Conservation (phyloP, 2,329 filamentous ascomycete species). For the Botrytis aclada region DNA sequence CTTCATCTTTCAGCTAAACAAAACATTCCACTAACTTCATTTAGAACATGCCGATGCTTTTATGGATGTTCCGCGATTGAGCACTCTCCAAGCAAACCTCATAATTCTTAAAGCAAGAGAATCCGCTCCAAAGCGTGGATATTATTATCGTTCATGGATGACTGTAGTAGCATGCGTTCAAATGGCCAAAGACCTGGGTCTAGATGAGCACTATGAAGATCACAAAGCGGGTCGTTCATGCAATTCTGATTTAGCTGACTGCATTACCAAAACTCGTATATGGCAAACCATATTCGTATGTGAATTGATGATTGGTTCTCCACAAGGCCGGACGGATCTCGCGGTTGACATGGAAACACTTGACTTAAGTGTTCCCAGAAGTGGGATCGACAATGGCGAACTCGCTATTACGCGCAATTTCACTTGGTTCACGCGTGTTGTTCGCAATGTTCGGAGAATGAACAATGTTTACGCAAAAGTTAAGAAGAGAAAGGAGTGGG, state of each 20-base stretch:
- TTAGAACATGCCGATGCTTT: constrained; percentile 87
- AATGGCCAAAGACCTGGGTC: constrained; percentile 87
- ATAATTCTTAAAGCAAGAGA: constrained; percentile 89
- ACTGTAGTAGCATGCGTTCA: constrained; percentile 86
- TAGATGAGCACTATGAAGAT: constrained; percentile 80
- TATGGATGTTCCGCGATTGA: constrained; percentile 85
- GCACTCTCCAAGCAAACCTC: constrained; percentile 85
- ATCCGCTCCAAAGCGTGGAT: constrained; percentile 86
- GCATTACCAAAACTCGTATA: constrained; percentile 77
- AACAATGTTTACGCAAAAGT: constrained; percentile 71
- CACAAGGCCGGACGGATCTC: constrained; percentile 83
- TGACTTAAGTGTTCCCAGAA: constrained; percentile 65
- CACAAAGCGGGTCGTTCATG: constrained; percentile 73
- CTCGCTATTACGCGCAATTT: constrained; percentile 79
- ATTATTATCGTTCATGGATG: constrained; percentile 98
- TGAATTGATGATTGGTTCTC: constrained; percentile 89
- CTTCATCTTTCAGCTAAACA: neutral
- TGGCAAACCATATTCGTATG: constrained; percentile 87
- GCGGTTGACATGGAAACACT: constrained; percentile 72
- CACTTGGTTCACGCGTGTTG: constrained; percentile 72
- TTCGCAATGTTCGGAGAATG: constrained; percentile 74
- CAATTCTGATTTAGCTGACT: constrained; percentile 67
- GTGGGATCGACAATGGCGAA: constrained; percentile 71
- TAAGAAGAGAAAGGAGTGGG: constrained; percentile 80
- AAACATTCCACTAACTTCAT: constrained; percentile 31